Base-by-base conservation (phyloP, 1,284 basidiomycete species). In the Ceratobasidium theobromae region DNA sequence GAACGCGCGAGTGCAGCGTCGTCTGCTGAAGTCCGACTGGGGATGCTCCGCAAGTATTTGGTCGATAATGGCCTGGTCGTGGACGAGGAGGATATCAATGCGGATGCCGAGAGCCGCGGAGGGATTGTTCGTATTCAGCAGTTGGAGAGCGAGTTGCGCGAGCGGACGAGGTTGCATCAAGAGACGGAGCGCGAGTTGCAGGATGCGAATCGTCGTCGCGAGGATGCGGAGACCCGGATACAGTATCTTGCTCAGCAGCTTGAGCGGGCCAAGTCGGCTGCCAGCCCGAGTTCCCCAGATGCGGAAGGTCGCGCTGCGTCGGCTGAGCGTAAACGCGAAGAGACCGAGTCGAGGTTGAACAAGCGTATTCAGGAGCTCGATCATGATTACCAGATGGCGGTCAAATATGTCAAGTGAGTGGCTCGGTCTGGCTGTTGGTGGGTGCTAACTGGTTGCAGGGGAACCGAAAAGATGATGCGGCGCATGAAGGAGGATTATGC, bases 381-480 rank as follows among this genome's bases (percentile, higher is more conserved):
- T 77, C 88, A 93, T 71, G 95, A 98, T 76, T 98, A 98, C 77
- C 91, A 96, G 74, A 83, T 93, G 49, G 93, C 93, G 23, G 92
- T 95, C 69, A 89, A 92, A 72, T 92, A 92, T 76, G 91, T 93
- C 70, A 93, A 93, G 90, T 93, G 76, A 81, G 89, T 81, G 27
- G 35, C 65, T 21, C 48, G 33, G 1, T 46, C 25, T 35, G 68
- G 66, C n/a, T n/a, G 43, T 64, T 40, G 45, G 46, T 62, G 71
- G 64, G 70, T 72, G 54, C 43, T 71, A 55, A 72, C 73, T 75
- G 53, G 18, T 74, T 70, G 71, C 74, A 95, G 94, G 83, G 94
- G 95, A 60, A 98, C 95, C 0, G 97, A 99, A 78, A 98, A 98
- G 80, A 96, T 99, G 88, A 91, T 98, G 81, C 88, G 95, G 71